phyloP scores from a whole-genome alignment of 768 basidiomycete species.

The Termitomyces sp. region DNA sequence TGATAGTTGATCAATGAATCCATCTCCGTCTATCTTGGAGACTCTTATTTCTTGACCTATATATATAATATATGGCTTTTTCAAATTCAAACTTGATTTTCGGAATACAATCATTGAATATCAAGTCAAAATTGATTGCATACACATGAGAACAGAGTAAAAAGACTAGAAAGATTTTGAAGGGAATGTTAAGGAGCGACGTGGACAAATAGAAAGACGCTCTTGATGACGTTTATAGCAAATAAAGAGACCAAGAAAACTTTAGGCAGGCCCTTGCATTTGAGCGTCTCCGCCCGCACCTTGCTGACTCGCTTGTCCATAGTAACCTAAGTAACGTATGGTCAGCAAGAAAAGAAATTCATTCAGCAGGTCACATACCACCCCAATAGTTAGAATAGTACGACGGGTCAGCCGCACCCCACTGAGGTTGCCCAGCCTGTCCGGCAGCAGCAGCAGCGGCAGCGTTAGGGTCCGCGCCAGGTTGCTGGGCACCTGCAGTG shows the following conservation, averaged over 20 bases:
- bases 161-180: slow-evolving; percentile 6
- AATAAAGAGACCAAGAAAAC: slow-evolving; percentile 23
- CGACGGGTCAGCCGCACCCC: slow-evolving; percentile 69
- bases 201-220: slow-evolving; percentile 8
- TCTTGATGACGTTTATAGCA: slow-evolving; percentile 18
- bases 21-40: slow-evolving; percentile 26
- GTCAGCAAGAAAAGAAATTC: slow-evolving; percentile 2
- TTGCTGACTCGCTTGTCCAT: slow-evolving; percentile 65
- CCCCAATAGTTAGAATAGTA: slow-evolving; percentile 86
- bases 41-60: slow-evolving; percentile 21
- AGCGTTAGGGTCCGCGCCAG: slow-evolving; percentile 49
- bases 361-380: slow-evolving; percentile 39
- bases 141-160: slow-evolving; percentile 20
- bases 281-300: slow-evolving; percentile 49
- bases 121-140: slow-evolving; percentile 6
- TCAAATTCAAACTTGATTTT: not conserved
- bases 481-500: slow-evolving; percentile 51
- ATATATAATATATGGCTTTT: slow-evolving; percentile 7
- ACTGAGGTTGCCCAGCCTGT: slow-evolving; percentile 67
- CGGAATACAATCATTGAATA: not conserved
- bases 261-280: slow-evolving; percentile 46
- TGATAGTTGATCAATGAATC: slow-evolving; percentile 53
- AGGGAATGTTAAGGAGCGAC: slow-evolving; percentile 18
- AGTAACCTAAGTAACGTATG: slow-evolving; percentile 53
- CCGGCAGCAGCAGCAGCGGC: slow-evolving; percentile 48